Conservation (phyloP, 192 early-diverging fungal species). For the Diversispora eburnea region DNA sequence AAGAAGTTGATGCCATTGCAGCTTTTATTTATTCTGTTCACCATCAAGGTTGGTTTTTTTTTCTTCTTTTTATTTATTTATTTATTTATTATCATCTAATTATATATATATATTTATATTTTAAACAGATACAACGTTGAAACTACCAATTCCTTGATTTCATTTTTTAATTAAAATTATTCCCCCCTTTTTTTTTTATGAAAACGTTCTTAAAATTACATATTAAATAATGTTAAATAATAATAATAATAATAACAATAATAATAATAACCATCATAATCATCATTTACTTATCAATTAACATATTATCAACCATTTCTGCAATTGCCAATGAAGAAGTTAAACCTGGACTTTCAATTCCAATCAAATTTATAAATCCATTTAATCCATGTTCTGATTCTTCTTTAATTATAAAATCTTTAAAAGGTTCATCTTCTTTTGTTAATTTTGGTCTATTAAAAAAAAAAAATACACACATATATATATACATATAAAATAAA, state of each 20-base stretch:
- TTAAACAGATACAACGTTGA: background rate
- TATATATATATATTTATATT: background rate
- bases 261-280: too few species aligned
- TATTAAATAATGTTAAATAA: too few species aligned
- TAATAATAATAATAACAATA: too few species aligned
- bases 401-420: slow-evolving; percentile 73
- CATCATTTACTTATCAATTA: slow-evolving; percentile 6
- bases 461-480: background rate
- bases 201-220: too few species aligned
- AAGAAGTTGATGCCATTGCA: slow-evolving; percentile 44
- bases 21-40: slow-evolving; percentile 43
- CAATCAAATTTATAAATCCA: slow-evolving; percentile 71
- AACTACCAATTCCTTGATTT: slow-evolving; percentile 15
- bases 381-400: slow-evolving; percentile 45
- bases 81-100: background rate
- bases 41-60: slow-evolving; percentile 34
- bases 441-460: slow-evolving; percentile 72
- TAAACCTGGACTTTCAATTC: slow-evolving; percentile 85
- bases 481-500: background rate
- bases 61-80: background rate
- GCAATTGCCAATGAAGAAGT: slow-evolving; percentile 81
- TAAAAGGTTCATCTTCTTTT: slow-evolving; percentile 63
- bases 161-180: too few species aligned
- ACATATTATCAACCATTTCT: slow-evolving; percentile 45
- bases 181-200: too few species aligned